phyloP scores from a whole-genome alignment of 768 basidiomycete species.

The Cantharellus anzutake region DNA sequence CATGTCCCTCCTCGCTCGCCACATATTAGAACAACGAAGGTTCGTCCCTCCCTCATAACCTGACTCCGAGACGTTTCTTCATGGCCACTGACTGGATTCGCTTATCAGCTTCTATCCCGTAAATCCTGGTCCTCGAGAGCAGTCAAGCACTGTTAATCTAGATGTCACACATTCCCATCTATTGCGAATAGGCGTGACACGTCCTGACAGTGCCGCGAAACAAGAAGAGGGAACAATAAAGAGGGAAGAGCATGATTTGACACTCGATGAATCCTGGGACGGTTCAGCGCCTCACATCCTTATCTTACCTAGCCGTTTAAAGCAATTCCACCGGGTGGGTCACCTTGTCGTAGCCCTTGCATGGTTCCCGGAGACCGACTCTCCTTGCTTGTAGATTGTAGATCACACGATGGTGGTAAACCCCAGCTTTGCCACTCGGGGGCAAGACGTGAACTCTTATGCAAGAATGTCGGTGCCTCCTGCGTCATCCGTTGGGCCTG shows the following conservation, averaged over 20 bases:
- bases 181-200: constrained; percentile 20
- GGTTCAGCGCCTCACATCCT: constrained; percentile 57
- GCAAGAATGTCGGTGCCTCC: constrained; percentile 6
- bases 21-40: constrained; percentile 78
- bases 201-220: no score
- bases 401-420: constrained; percentile 68
- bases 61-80: neutral
- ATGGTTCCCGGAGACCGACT: neutral
- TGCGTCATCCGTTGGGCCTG: neutral
- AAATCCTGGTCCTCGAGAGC: constrained; percentile 66
- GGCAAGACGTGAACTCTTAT: constrained; percentile 1
- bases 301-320: constrained; percentile 71
- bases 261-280: no score
- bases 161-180: constrained; percentile 62
- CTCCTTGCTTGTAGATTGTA: constrained; percentile 32
- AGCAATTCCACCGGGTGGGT: constrained; percentile 71
- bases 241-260: constrained; percentile 11
- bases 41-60: constrained; percentile 15
- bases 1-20: constrained; percentile 62
- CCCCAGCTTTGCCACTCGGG: constrained; percentile 35
- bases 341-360: neutral
- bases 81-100: neutral
- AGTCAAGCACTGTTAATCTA: constrained; percentile 68
- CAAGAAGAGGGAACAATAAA: constrained; percentile 15
- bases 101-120: constrained; percentile 73